Evolutionary conservation across 768 basidiomycete genomes (phyloP), one percentile per base, ranked within the genome.

Genomic region (Suillus decipiens): DNA sequence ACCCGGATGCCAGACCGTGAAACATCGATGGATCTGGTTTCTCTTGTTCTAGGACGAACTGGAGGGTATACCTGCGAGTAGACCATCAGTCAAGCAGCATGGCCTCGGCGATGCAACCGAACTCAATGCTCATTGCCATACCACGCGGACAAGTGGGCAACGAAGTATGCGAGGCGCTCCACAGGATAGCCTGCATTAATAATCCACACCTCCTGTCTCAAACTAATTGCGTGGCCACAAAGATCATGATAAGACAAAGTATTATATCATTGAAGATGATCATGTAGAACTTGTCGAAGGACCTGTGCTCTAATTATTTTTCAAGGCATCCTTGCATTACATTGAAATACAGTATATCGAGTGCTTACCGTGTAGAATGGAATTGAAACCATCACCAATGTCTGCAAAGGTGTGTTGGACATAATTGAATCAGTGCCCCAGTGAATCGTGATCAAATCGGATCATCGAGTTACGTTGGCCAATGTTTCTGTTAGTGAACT

Each of bases 21-120:
- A 76, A 62, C 76, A 78, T n/a, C 79, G 77, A 60, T 78, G 74
- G 37, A 81, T 70, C 80, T 81, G 50, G 31, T 14, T 42, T 36
- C 33, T 11, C 5, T 12, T 8, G 5, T 24, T 15, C 33, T 3
- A 3, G 8, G 41, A n/a, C 28, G 10, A 43, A 36, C 31, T 45
- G 8, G 5, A 17, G 28, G 33, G 33, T 41, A 41, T 34, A 63
- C 76, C 53, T 59, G 82, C 81, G 65, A 82, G 70, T 50, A 80
- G 60, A 1, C 67, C 80, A 48, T 80, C 77, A 10, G 74, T 73
- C 66, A 80, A 77, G 61, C 17, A 73, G n/a, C 24, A 70, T 64
- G 15, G 73, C 1, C 28, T 28, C 28, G 28, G 28, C 28, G 28
- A 65, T 10, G 73, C 72, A 7, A 68, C 65, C 24, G 72, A 68